These are phyloP conservation scores for Pseudoturritis turrita DNA, from an alignment of 345 rosid genomes.

Conservation along the genomic window DNA sequence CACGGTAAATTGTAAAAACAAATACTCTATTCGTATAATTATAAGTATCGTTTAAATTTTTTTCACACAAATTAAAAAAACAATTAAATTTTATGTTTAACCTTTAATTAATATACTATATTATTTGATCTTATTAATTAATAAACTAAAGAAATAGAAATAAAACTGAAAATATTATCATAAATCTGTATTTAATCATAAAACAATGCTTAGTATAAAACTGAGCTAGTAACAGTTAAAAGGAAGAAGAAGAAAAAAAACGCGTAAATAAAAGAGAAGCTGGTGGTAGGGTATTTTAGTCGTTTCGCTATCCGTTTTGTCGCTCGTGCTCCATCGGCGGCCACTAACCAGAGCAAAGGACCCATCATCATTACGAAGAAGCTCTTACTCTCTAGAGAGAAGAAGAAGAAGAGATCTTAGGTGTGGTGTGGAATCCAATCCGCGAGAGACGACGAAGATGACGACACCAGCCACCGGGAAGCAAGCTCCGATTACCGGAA, in stretches of 20 bases:
- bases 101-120: too few relatives aligned
- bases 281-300: conserved; percentile 10
- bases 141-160: too few relatives aligned
- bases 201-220: too few relatives aligned
- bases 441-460: not conserved
- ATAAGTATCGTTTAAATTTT: too few relatives aligned
- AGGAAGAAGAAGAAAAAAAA: not conserved
- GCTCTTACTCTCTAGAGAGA: not conserved
- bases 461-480: conserved; percentile 23
- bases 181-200: too few relatives aligned
- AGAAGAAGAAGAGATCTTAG: not conserved
- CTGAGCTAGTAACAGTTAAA: too few relatives aligned
- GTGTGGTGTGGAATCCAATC: not conserved
- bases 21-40: too few relatives aligned
- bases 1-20: too few relatives aligned
- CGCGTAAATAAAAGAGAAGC: not conserved
- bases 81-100: too few relatives aligned
- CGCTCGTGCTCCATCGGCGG: conserved; percentile 16
- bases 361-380: not conserved
- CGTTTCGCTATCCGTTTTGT: conserved; percentile 2
- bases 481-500: conserved; percentile 14
- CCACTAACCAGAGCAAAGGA: not conserved
- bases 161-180: too few relatives aligned
- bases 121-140: too few relatives aligned
- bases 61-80: too few relatives aligned